Evolutionary conservation across 2,329 filamentous ascomycete species (phyloP).

Genomic region (Colletotrichum sp.): DNA sequence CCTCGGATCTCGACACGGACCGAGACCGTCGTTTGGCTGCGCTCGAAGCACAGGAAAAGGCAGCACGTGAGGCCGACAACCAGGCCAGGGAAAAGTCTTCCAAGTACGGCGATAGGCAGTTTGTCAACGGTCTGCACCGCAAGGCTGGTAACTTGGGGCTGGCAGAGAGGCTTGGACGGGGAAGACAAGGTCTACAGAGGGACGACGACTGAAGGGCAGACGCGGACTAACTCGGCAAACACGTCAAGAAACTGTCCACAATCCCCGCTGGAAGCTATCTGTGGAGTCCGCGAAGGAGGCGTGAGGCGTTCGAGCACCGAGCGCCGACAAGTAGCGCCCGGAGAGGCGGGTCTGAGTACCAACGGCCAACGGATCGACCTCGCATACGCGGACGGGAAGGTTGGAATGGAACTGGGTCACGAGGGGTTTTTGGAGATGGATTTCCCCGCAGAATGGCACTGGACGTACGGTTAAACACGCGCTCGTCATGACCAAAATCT

Average conservation of each 20-base stretch:
- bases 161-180: slow-evolving; percentile 56
- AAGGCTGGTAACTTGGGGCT: slow-evolving; percentile 59
- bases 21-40: slow-evolving; percentile 71
- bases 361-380: neutral
- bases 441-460: neutral
- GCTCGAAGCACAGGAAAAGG: slow-evolving; percentile 69
- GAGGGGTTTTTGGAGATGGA: neutral
- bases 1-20: slow-evolving; percentile 72
- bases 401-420: neutral
- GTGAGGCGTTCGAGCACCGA: neutral
- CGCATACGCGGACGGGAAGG: neutral
- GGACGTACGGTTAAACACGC: neutral
- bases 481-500: neutral
- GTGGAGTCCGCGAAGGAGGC: neutral
- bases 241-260: neutral
- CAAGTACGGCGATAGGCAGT: slow-evolving; percentile 68
- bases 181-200: slow-evolving; percentile 47
- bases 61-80: slow-evolving; percentile 71
- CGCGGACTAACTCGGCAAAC: neutral
- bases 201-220: slow-evolving; percentile 45
- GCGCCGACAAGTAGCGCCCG: neutral
- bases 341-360: neutral
- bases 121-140: slow-evolving; percentile 68
- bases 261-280: neutral
- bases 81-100: slow-evolving; percentile 61